Evolutionary conservation across 139 green algal genomes (phyloP).

Genomic region (Choricystis sp.): DNA sequence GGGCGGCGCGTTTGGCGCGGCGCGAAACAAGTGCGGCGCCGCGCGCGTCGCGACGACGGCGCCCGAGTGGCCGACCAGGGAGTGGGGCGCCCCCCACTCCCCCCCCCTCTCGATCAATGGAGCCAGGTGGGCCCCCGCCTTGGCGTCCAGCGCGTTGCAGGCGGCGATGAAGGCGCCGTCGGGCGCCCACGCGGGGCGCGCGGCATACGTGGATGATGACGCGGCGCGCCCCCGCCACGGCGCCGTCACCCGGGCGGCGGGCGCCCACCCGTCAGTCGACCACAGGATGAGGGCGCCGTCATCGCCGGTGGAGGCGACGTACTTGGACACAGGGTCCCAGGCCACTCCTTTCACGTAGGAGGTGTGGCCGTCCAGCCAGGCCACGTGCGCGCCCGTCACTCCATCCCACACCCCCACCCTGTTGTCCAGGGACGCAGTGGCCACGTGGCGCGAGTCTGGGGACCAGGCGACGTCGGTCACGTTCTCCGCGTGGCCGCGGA

Average conservation of each 20-base stretch:
- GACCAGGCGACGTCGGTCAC: constrained; percentile 79
- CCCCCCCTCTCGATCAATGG: constrained; percentile 30
- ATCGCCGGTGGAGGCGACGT: constrained; percentile 65
- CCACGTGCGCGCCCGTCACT: constrained; percentile 8
- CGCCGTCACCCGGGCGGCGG: constrained; percentile 20
- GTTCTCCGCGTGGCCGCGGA: constrained; percentile 65
- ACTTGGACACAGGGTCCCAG: constrained; percentile 86
- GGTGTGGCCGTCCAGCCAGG: constrained; percentile 35
- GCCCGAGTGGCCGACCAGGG: constrained; percentile 21
- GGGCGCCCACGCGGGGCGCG: constrained; percentile 36
- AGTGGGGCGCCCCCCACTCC: constrained; percentile 15
- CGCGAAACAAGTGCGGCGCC: neutral
- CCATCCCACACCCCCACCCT: constrained; percentile 46
- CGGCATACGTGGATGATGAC: constrained; percentile 24
- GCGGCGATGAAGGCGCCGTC: constrained; percentile 53
- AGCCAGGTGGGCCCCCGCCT: constrained; percentile 34
- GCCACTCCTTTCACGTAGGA: constrained; percentile 85
- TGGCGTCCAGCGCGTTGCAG: constrained; percentile 31
- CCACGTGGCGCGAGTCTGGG: constrained; percentile 49
- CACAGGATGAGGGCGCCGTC: constrained; percentile 70
- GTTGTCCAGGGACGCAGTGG: constrained; percentile 71
- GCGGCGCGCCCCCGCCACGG: constrained; percentile 23
- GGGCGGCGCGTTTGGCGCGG: neutral
- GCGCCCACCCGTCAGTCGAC: constrained; percentile 46
- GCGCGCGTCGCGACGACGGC: neutral